Evolutionary conservation across 1,139 yeast species (phyloP).

Genomic region (Suhomyces maxii): DNA sequence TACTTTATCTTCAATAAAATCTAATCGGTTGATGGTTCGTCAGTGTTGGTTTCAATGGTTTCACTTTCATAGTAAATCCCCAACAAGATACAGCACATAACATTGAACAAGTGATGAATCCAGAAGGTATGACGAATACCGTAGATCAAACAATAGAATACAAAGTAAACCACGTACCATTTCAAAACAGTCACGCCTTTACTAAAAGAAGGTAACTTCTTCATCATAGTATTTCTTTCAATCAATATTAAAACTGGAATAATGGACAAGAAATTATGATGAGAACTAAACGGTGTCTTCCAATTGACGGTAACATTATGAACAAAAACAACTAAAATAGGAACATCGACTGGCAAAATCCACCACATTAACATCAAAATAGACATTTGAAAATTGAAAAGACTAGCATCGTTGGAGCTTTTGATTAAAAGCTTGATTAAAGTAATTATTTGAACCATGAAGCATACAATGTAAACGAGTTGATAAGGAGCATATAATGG

Average conservation of each 20-base stretch:
- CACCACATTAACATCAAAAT: conserved; percentile 61
- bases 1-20: background rate
- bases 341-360: conserved; percentile 67
- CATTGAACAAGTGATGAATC: conserved; percentile 66
- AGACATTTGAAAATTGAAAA: conserved; percentile 54
- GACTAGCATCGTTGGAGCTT: conserved; percentile 14
- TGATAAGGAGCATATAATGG: conserved; percentile 75
- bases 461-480: conserved; percentile 63
- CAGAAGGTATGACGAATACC: conserved; percentile 72
- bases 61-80: conserved; percentile 11
- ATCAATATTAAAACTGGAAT: conserved; percentile 59
- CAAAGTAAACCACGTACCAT: conserved; percentile 37
- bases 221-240: conserved; percentile 37
- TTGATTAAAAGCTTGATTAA: conserved; percentile 31
- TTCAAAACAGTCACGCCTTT: conserved; percentile 1
- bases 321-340: conserved; percentile 66
- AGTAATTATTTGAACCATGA: conserved; percentile 52
- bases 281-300: conserved; percentile 76
- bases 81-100: conserved; percentile 50
- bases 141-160: conserved; percentile 56
- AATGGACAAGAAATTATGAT: conserved; percentile 68
- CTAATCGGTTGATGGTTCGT: background rate
- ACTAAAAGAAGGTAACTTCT: conserved; percentile 9
- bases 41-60: background rate
- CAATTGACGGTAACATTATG: conserved; percentile 69